These are phyloP conservation scores for Talaromyces sp. DNA, from an alignment of 2,329 filamentous ascomycete genomes.

Conservation along the genomic window DNA sequence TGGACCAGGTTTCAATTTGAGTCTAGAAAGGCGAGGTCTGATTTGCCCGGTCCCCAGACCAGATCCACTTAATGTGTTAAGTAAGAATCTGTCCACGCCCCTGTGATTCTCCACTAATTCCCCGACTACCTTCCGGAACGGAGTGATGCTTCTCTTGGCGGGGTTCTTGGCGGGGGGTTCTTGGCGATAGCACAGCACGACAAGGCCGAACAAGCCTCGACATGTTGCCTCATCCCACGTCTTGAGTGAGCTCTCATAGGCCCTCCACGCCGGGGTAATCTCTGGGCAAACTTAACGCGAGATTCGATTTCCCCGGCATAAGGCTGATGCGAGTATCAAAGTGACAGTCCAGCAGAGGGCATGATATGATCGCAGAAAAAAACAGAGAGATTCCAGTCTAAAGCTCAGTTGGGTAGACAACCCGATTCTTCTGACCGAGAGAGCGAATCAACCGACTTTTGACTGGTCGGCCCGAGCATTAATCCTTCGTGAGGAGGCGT, in stretches of 20 bases:
- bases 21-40: too few relatives aligned
- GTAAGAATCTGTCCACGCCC: neutral
- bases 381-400: neutral
- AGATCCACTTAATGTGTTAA: too few relatives aligned
- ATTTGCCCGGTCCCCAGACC: too few relatives aligned
- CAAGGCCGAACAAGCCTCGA: conserved; percentile 12
- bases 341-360: neutral
- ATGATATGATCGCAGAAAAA: neutral
- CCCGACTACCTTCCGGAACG: neutral
- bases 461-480: neutral
- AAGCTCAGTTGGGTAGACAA: neutral
- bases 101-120: neutral
- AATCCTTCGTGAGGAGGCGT: neutral
- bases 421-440: neutral
- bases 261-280: neutral
- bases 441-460: neutral
- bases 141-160: neutral
- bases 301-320: neutral
- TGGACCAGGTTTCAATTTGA: neutral
- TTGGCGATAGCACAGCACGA: conserved; percentile 5
- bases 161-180: conserved; percentile 2
- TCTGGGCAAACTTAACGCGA: neutral
- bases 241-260: conserved; percentile 4
- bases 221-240: conserved; percentile 1
- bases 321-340: neutral